A percentile compares a stretch with the other conserved stretches of the same genome.
Conservation (phyloP, 495 filamentous ascomycete genomes). For the Astrocystis sublimbata region DNA sequence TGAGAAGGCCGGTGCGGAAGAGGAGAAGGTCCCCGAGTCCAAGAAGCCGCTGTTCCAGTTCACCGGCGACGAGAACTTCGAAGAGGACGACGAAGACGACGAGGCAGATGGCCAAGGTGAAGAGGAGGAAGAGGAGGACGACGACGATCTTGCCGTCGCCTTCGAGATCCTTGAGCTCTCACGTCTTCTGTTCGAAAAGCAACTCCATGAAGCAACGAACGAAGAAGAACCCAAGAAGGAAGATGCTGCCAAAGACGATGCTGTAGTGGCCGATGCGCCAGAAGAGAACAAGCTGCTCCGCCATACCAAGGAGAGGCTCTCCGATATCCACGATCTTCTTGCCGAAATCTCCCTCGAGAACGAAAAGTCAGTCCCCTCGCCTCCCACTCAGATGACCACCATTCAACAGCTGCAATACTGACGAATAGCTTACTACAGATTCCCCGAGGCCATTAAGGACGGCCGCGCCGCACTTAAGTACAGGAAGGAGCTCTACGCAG, state of each 20-base stretch:
- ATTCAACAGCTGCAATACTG: conserved; percentile 17
- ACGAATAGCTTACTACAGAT: conserved; percentile 46
- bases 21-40: conserved; percentile 40
- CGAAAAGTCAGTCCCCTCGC: conserved; percentile 56
- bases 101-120: conserved; percentile 37
- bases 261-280: conserved; percentile 46
- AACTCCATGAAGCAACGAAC: conserved; percentile 48
- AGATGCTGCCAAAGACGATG: conserved; percentile 42
- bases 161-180: conserved; percentile 92
- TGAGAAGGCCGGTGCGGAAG: conserved; percentile 34
- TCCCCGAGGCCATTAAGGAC: conserved; percentile 77
- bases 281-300: conserved; percentile 51
- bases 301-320: conserved; percentile 77
- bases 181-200: conserved; percentile 70
- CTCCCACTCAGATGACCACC: background rate
- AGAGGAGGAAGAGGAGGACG: conserved; percentile 68
- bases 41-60: conserved; percentile 84
- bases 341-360: conserved; percentile 95
- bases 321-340: conserved; percentile 88
- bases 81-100: conserved; percentile 69
- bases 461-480: conserved; percentile 71
- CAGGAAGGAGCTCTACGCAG: conserved; percentile 72
- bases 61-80: conserved; percentile 90
- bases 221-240: conserved; percentile 55
- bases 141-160: conserved; percentile 87